Evolutionary conservation across 2,329 filamentous ascomycete genomes (phyloP), one percentile per base, ranked within the genome.

Genomic region (Ceratocystis destructans): DNA sequence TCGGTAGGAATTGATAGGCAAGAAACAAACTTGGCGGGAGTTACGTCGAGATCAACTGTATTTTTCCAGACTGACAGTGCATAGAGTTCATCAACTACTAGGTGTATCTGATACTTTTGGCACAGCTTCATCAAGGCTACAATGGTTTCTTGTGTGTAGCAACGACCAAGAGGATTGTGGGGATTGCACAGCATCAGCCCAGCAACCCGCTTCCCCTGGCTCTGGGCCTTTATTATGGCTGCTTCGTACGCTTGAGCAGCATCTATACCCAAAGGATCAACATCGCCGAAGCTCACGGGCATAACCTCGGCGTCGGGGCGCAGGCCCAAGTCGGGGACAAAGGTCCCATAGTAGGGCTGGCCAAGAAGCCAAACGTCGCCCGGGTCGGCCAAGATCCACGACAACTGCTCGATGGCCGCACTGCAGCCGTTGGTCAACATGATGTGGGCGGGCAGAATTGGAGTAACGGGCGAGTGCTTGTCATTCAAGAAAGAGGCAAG

Each of bases 31-130:
- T 73, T 71, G 0, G 73, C 69, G 0, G 71, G 66, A 1, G 70
- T 64, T 53, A 71, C 70, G 10, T 70, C 50, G 5, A 67, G 37
- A 63, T 75, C 74, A 12, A 74, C 61, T 0, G 65, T 72, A 68
- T 78, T 82, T 5, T 75, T 68, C 71, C 77, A 85, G 0, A 79
- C 73, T 0, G 82, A 83, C 3, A 82, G 71, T 1, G 81, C 83
- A 70, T 85, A 78, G 44, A 78, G 77, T 70, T 78, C 77, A 64
- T 78, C 76, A 69, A 77, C 79, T 71, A 85, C 77, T 46, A 85
- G 73, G 69, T 85, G 81, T 3, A 84, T 72, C 2, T 74, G 69
- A 69, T 83, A 73, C 65, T 76, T 74, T 57, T 75, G 70, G 69
- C 82, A 84, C 41, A 84, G 70, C 20, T 71, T 72, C 75, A 82